phyloP scores from a whole-genome alignment of 2,329 filamentous ascomycete genomes.

The Phyllosticta ampelicida region DNA sequence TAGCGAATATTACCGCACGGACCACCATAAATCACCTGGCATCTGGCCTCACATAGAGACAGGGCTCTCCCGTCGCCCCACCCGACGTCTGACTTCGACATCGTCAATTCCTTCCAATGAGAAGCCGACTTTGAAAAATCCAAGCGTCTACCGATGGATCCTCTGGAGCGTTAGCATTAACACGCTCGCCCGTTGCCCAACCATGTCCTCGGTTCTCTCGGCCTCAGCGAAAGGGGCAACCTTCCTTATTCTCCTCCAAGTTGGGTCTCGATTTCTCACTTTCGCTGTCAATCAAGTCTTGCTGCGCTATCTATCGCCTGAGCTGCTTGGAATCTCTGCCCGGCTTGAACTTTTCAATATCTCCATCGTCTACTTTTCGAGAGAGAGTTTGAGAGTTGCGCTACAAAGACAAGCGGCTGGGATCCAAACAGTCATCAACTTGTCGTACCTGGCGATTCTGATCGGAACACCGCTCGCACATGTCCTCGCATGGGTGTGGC shows the following conservation, averaged over 20 bases:
- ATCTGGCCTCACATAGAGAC: no score
- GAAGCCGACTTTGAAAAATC: not conserved
- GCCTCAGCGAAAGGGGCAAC: constrained; percentile 61
- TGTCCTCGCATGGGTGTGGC: constrained; percentile 57
- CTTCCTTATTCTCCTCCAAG: constrained; percentile 77
- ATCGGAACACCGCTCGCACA: constrained; percentile 57
- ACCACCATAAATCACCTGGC: no score
- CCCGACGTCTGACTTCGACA: not conserved
- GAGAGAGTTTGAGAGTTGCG: constrained; percentile 84
- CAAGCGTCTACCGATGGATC: not conserved
- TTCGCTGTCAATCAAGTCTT: constrained; percentile 89
- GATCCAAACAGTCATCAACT: constrained; percentile 72
- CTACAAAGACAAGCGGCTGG: constrained; percentile 61
- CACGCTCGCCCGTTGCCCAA: not conserved
- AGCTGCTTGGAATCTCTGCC: constrained; percentile 71
- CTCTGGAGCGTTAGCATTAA: constrained; percentile 11
- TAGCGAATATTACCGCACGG: no score
- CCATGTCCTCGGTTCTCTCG: constrained; percentile 21
- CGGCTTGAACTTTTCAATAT: constrained; percentile 91
- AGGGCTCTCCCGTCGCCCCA: not conserved
- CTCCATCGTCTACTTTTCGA: constrained; percentile 85
- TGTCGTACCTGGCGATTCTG: constrained; percentile 67
- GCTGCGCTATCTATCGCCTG: constrained; percentile 75
- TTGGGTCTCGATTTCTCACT: constrained; percentile 76
- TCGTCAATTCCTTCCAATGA: no score